Evolutionary conservation across 2,329 filamentous ascomycete genomes (phyloP).

Genomic region (Ophiocordyceps polyrhachis-furcata): DNA sequence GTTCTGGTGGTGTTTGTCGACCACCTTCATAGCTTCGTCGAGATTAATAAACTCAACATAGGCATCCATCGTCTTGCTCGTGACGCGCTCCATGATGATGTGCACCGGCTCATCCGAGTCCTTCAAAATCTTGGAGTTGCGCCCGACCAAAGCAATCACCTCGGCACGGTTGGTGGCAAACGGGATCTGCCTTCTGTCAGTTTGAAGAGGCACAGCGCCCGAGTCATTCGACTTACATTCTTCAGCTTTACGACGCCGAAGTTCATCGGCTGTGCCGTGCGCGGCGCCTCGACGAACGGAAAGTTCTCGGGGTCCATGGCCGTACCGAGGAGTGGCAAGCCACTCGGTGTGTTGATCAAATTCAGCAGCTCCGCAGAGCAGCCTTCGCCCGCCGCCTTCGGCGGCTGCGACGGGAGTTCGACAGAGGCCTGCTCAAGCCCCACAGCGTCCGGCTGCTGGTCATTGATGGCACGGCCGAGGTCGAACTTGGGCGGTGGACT

Average conservation of each 20-base stretch:
- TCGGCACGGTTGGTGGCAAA: slow-evolving; percentile 33
- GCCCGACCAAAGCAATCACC: slow-evolving; percentile 38
- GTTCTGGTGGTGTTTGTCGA: slow-evolving; percentile 26
- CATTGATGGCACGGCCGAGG: slow-evolving; percentile 2
- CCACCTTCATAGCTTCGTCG: slow-evolving; percentile 32
- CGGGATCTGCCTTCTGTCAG: slow-evolving; percentile 26
- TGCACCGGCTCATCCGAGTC: slow-evolving; percentile 38
- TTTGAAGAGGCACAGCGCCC: neutral
- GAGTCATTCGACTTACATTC: slow-evolving; percentile 23
- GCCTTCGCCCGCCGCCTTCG: slow-evolving; percentile 1
- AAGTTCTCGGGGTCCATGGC: slow-evolving; percentile 22
- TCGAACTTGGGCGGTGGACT: slow-evolving; percentile 20
- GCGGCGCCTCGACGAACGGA: slow-evolving; percentile 25
- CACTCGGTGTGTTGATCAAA: slow-evolving; percentile 15
- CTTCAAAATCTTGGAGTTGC: slow-evolving; percentile 34
- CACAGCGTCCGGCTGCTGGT: neutral
- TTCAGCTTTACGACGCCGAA: slow-evolving; percentile 28
- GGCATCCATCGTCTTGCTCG: slow-evolving; percentile 42
- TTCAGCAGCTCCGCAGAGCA: slow-evolving; percentile 19
- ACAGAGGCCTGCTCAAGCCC: neutral
- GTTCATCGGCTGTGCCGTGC: slow-evolving; percentile 11
- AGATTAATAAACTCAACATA: slow-evolving; percentile 38
- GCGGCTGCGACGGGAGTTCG: neutral
- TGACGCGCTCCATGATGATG: slow-evolving; percentile 45
- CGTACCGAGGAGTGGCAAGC: slow-evolving; percentile 14